These are phyloP conservation scores for Mortierella sp. DNA, from an alignment of 371 early-diverging fungal genomes.

Conservation along the genomic window DNA sequence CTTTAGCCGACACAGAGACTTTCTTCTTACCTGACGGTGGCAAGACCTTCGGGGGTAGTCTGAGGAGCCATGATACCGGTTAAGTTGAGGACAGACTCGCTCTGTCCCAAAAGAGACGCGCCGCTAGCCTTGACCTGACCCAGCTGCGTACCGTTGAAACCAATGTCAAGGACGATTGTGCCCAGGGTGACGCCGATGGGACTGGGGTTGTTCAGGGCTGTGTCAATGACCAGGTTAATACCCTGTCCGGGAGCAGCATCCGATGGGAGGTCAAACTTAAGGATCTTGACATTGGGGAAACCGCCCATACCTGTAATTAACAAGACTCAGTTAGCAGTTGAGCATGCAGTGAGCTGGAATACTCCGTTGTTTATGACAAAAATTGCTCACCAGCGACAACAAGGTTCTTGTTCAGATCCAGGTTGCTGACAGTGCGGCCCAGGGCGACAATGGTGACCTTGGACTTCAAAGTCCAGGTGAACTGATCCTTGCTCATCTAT, in stretches of 20 bases:
- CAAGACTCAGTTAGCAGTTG: not conserved
- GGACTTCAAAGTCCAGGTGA: constrained; percentile 69
- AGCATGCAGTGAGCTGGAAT: too few species aligned
- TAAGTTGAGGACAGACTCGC: constrained; percentile 58
- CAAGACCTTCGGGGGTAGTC: constrained; percentile 58
- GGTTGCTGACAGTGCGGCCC: constrained; percentile 54
- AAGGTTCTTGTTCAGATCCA: constrained; percentile 43
- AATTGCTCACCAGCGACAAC: constrained; percentile 21
- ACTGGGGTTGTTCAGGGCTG: constrained; percentile 66
- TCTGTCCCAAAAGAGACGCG: constrained; percentile 55
- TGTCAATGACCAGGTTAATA: constrained; percentile 66
- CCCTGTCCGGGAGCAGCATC: constrained; percentile 68
- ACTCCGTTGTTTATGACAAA: not conserved
- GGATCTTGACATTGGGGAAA: constrained; percentile 66
- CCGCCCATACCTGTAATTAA: constrained; percentile 54
- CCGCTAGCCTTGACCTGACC: constrained; percentile 63
- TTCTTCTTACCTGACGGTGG: constrained; percentile 54
- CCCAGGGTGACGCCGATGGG: constrained; percentile 72
- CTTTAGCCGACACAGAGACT: not conserved
- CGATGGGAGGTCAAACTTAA: constrained; percentile 67
- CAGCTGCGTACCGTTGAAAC: constrained; percentile 61
- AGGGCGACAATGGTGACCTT: constrained; percentile 68
- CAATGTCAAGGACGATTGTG: constrained; percentile 64
- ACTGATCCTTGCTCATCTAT: constrained; percentile 55
- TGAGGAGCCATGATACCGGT: constrained; percentile 66